Evolutionary conservation across 2,329 filamentous ascomycete genomes (phyloP), one percentile per base, ranked within the genome.

Genomic region (Escovopsis sp.): DNA sequence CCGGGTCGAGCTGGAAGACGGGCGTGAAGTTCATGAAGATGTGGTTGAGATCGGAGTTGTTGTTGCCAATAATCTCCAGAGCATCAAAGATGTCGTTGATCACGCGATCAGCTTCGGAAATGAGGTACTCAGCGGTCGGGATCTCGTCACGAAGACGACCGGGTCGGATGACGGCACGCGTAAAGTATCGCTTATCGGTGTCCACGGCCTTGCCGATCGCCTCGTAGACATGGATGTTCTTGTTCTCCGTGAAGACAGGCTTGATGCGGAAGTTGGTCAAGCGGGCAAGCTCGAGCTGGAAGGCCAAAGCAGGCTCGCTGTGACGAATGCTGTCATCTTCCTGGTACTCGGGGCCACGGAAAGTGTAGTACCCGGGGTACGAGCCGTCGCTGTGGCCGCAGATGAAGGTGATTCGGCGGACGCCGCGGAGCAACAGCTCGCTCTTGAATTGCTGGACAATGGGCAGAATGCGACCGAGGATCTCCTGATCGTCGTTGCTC

Each of bases 11-110:
- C 60, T 87, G 85, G 79, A 98, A 96, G 45, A 95, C 85, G 9
- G 88, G 86, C 0, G 86, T 91, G 70, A 98, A 98, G 75, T 98
- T 96, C 73, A 98, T 91, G 72, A 98, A 98, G 73, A 98, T 91
- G 69, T 98, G 91, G 73, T 98, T 98, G 59, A 98, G 75, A 72
- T 98, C 91, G 41, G 91, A 94, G 69, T 94, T 93, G 70, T 95
- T 96, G 73, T 94, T 95, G 59, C 91, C 91, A 58, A 95, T 93
- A 55, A 98, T 95, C 72, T 98, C 91, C 45, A 98, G 72, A 37
- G 91, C 91, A 59, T 98, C 91, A 41, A 96, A 78, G 56, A 98
- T 96, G 59, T 98, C 91, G 60, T 86, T 96, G 75, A 98, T 88
- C 54, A 96, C 73, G 49, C 91, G 82, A 58, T 98, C 89, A 34